These are phyloP conservation scores for Xylaria grammica DNA, from an alignment of 495 filamentous ascomycete genomes.

Conservation along the genomic window DNA sequence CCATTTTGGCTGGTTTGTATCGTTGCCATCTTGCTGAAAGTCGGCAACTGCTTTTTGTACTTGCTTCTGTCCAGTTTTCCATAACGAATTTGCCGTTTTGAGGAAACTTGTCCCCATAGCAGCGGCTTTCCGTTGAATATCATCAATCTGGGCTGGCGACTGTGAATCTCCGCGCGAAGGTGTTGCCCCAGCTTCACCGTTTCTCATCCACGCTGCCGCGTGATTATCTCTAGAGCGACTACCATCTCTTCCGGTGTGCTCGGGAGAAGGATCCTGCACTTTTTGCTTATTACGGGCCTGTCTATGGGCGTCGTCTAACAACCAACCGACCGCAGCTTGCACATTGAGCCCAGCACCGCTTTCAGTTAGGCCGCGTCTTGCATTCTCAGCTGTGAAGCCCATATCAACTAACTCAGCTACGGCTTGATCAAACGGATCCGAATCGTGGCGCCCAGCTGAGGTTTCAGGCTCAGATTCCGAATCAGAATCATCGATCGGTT, in stretches of 20 bases:
- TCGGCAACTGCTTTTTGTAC: slow-evolving; percentile 94
- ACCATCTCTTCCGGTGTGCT: slow-evolving; percentile 29
- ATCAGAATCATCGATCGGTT: slow-evolving; percentile 48
- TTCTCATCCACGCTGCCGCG: slow-evolving; percentile 44
- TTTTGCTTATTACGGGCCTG: slow-evolving; percentile 55
- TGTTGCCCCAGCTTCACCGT: slow-evolving; percentile 38
- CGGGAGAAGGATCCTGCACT: slow-evolving; percentile 28
- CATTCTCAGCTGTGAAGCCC: slow-evolving; percentile 85
- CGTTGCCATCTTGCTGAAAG: slow-evolving; percentile 72
- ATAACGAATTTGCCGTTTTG: slow-evolving; percentile 91
- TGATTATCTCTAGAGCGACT: slow-evolving; percentile 41
- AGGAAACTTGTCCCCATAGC: slow-evolving; percentile 82
- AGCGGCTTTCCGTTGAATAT: slow-evolving; percentile 79
- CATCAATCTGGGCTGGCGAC: slow-evolving; percentile 68
- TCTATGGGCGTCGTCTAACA: slow-evolving; percentile 86
- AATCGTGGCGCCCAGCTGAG: slow-evolving; percentile 35
- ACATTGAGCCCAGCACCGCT: slow-evolving; percentile 81
- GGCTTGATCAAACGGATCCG: slow-evolving; percentile 75
- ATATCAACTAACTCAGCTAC: slow-evolving; percentile 94
- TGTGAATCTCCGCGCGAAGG: slow-evolving; percentile 59
- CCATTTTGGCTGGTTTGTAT: slow-evolving; percentile 90
- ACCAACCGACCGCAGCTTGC: slow-evolving; percentile 85
- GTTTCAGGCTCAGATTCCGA: slow-evolving; percentile 47
- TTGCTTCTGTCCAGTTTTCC: slow-evolving; percentile 92
- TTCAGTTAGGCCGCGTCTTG: slow-evolving; percentile 74